These are phyloP conservation scores for Ustilago vetiveriae DNA, from an alignment of 1,284 basidiomycete genomes.

Conservation along the genomic window DNA sequence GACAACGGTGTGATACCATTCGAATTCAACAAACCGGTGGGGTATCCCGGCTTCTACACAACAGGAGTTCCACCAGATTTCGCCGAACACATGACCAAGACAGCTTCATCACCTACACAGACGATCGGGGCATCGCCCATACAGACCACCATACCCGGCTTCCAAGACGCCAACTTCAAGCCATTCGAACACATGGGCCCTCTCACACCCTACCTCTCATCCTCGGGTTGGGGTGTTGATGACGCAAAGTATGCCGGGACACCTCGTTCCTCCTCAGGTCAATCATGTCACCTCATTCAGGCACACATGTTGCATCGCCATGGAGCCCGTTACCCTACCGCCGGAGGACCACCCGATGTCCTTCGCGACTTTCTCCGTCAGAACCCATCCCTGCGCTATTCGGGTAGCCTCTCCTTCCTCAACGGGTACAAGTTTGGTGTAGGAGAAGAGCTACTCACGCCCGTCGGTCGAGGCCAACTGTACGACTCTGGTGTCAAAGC, in stretches of 20 bases:
- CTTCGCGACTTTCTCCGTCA: conserved; percentile 34
- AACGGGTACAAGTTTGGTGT: conserved; percentile 56
- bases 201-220: conserved; percentile 60
- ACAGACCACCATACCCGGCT: conserved; percentile 55
- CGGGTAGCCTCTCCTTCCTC: conserved; percentile 56
- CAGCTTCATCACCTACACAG: conserved; percentile 23
- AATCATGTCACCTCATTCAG: conserved; percentile 53
- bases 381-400: conserved; percentile 32
- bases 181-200: conserved; percentile 66
- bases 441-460: conserved; percentile 61
- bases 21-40: conserved; percentile 57
- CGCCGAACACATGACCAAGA: conserved; percentile 58
- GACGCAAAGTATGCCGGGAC: conserved; percentile 54
- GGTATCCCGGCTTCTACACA: conserved; percentile 59
- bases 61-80: conserved; percentile 55
- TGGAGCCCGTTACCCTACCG: conserved; percentile 61
- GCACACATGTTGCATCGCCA: conserved; percentile 65
- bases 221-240: conserved; percentile 57
- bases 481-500: conserved; percentile 55
- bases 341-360: conserved; percentile 29
- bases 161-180: conserved; percentile 46
- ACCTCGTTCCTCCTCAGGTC: conserved; percentile 18
- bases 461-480: conserved; percentile 60
- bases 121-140: conserved; percentile 57
- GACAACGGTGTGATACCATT: conserved; percentile 32